Base-by-base conservation (phyloP, 129 eudicot species). In the carrot (Daucus carota) region DNA sequence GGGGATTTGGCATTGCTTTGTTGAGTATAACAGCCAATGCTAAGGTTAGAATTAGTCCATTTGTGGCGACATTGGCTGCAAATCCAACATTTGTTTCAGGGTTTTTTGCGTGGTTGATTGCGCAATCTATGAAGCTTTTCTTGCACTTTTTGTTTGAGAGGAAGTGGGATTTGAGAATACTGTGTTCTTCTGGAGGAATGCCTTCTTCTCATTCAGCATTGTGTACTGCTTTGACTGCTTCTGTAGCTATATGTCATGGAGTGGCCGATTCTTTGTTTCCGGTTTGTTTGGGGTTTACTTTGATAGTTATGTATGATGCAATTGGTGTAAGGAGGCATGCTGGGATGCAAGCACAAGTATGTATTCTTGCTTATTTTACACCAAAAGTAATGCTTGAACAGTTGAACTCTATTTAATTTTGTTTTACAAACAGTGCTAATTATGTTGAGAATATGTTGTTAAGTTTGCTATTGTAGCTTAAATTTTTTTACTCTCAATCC, bases 271-370 rank as follows among this genome's bases (percentile, higher is more conserved):
- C 98, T 24, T 80, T 93, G 57, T 90, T 93, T 86, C 98, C 98
- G 0, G 96, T 93, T 52, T 88, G 87, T 84, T 85, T 93, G 83
- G 96, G 98, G 73, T 90, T 93, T 74, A 88, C 85, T 83, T 84
- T 88, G 85, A 90, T 93, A 83, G 96, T 90, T 46, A 93, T 93
- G 97, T 93, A 90, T 83, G 98, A 93, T 84, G 98, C 98, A 20
- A 87, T 87, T 77, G 98, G 97, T 24, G 98, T 93, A 26, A 80
- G 98, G 8, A 83, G 98, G 69, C 98, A 93, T 83, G 98, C 98
- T 32, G 98, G 98, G 15, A 90, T 93, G 92, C 98, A 93, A 80
- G 97, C 98, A 73, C 81, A 90, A 91, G 98, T 93, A 85, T 62
- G 18, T n/a, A 28, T 34, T 22, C 40, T 57, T n/a, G n/a, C n/a